Conservation (phyloP, 2,329 filamentous ascomycete species). For the Peltaster fructicola region DNA sequence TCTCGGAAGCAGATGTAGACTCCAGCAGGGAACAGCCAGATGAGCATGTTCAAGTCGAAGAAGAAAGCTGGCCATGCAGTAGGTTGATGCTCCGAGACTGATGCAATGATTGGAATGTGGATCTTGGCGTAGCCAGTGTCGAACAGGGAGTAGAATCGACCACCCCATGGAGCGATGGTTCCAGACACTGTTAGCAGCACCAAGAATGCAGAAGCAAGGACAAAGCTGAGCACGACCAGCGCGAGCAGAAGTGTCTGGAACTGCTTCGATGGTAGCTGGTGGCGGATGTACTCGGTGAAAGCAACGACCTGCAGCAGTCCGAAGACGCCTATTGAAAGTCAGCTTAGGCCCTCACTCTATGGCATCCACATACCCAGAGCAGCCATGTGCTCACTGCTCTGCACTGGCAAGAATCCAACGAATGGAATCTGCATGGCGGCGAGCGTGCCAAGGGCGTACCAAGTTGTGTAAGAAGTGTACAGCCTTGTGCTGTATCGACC, state of each 20-base stretch:
- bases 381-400: conserved; percentile 97
- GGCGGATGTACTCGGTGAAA: conserved; percentile 77
- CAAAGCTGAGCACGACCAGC: conserved; percentile 57
- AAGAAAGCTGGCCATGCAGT: conserved; percentile 99
- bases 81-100: conserved; percentile 97
- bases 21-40: conserved; percentile 97
- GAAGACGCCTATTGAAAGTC: conserved; percentile 53
- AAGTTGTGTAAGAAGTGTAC: conserved; percentile 94
- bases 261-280: conserved; percentile 78
- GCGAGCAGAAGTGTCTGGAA: conserved; percentile 79
- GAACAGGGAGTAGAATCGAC: conserved; percentile 98
- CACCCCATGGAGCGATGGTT: conserved; percentile 91
- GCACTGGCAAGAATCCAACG: conserved; percentile 89
- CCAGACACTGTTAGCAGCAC: conserved; percentile 68
- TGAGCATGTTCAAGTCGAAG: conserved; percentile 94
- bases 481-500: conserved; percentile 84
- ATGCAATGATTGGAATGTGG: conserved; percentile 97
- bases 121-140: conserved; percentile 98
- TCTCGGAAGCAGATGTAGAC: conserved; percentile 96
- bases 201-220: conserved; percentile 56
- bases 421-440: conserved; percentile 99
- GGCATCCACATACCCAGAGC: conserved; percentile 51
- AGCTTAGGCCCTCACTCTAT: not conserved
- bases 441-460: conserved; percentile 90
- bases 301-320: conserved; percentile 86